These are phyloP conservation scores for Botryosphaeria dothidea DNA, from an alignment of 2,329 filamentous ascomycete genomes.

Conservation along the genomic window DNA sequence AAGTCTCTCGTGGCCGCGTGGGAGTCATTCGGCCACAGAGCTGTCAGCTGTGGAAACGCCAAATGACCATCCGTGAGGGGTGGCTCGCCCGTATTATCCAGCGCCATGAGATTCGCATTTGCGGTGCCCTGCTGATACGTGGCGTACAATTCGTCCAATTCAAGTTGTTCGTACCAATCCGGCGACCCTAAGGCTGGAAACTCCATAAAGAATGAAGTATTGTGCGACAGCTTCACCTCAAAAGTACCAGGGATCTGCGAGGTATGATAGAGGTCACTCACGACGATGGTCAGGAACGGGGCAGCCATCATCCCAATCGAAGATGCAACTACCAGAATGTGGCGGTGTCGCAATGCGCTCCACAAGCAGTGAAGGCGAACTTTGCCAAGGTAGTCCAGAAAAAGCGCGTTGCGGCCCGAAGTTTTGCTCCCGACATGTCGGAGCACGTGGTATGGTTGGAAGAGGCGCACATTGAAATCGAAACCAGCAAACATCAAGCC, in stretches of 20 bases:
- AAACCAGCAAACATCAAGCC: not conserved
- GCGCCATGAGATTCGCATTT: not conserved
- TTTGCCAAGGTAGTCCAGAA: not conserved
- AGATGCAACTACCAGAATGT: not conserved
- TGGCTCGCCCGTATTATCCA: not conserved
- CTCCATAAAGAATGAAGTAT: not conserved
- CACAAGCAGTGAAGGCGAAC: not conserved
- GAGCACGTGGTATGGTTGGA: not conserved
- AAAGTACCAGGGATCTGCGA: not conserved
- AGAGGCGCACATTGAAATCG: not conserved
- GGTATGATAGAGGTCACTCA: not conserved
- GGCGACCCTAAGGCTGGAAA: not conserved
- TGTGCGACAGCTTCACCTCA: not conserved
- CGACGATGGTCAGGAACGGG: not conserved
- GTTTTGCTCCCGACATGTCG: not conserved
- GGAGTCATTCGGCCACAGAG: not conserved
- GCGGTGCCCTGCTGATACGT: not conserved
- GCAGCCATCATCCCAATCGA: not conserved
- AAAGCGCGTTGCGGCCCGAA: not conserved
- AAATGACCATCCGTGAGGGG: not conserved
- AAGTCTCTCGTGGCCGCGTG: not conserved
- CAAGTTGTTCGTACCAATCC: too few species aligned
- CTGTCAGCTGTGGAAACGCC: not conserved
- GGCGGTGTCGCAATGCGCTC: not conserved
- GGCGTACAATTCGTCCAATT: not conserved